These are phyloP conservation scores for Sarocladiaceae sp. DNA, from an alignment of 2,329 filamentous ascomycete genomes.

Conservation along the genomic window DNA sequence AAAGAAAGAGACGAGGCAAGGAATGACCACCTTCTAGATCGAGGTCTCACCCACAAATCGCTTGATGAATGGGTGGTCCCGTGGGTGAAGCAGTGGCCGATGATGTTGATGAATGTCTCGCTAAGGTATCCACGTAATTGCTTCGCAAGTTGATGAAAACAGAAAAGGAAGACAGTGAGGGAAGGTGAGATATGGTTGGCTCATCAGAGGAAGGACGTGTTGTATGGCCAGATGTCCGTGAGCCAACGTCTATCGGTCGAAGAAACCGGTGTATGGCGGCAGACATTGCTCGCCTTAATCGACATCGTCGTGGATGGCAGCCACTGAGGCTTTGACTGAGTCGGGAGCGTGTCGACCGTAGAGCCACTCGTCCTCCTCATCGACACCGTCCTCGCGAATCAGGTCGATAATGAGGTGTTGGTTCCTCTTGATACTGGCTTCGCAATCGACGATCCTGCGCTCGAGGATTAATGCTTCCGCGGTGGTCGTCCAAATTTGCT, in stretches of 20 bases:
- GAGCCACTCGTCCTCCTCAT: conserved; percentile 57
- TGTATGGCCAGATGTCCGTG: not conserved
- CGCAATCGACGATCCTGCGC: conserved; percentile 49
- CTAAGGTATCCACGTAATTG: conserved; percentile 6
- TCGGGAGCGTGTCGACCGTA: conserved; percentile 49
- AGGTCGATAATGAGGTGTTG: conserved; percentile 56
- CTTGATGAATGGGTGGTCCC: too few species aligned
- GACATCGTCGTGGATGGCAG: conserved; percentile 46
- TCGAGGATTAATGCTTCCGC: conserved; percentile 57
- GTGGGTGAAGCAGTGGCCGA: not conserved
- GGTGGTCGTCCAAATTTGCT: conserved; percentile 56
- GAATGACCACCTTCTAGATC: too few species aligned
- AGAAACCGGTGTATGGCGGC: conserved; percentile 10
- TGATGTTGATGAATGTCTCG: conserved; percentile 1
- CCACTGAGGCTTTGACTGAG: conserved; percentile 45
- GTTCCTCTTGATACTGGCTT: conserved; percentile 57
- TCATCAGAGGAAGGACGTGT: not conserved
- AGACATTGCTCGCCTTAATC: conserved; percentile 23
- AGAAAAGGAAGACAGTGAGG: not conserved
- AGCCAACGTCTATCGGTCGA: too few species aligned
- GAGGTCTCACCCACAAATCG: too few species aligned
- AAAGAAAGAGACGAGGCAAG: not conserved
- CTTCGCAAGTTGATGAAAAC: conserved; percentile 2
- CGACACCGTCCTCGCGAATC: conserved; percentile 55
- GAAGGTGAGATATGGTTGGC: not conserved